A percentile compares a stretch with the other conserved stretches of the same genome.
These are phyloP conservation scores for Cinchona pubescens DNA, from an alignment of 257 asterid species.

Conservation along the genomic window DNA sequence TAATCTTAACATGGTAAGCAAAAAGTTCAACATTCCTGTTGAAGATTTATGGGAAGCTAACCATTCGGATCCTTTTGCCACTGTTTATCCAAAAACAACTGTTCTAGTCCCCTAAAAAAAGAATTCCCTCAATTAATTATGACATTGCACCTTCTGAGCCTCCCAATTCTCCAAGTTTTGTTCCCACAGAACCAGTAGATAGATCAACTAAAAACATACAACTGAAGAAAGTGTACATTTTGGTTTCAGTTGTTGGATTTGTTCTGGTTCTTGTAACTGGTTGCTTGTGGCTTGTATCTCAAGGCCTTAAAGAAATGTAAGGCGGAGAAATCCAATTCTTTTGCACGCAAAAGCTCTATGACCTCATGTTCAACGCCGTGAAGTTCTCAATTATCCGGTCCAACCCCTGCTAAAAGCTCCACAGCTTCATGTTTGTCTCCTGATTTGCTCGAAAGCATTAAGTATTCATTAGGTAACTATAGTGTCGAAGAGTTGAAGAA, in stretches of 20 bases:
- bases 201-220: constrained; percentile 13
- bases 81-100: constrained; percentile 59
- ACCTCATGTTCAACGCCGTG: constrained; percentile 53
- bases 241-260: constrained; percentile 42
- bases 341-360: constrained; percentile 26
- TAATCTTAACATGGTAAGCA: constrained; percentile 28
- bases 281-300: constrained; percentile 40
- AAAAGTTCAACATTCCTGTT: constrained; percentile 45
- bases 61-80: constrained; percentile 35
- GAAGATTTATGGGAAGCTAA: constrained; percentile 52
- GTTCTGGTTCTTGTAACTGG: constrained; percentile 31
- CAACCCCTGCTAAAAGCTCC: constrained; percentile 38
- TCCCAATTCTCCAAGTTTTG: constrained; percentile 47
- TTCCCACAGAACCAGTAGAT: constrained; percentile 39
- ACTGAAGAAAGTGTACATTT: constrained; percentile 36
- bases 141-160: constrained; percentile 36
- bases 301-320: constrained; percentile 42
- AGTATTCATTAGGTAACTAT: constrained; percentile 51
- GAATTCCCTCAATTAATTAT: constrained; percentile 48
- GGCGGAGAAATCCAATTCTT: constrained; percentile 15
- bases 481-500: constrained; percentile 44
- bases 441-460: constrained; percentile 55
- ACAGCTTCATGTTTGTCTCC: constrained; percentile 63
- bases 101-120: constrained; percentile 53
- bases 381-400: constrained; percentile 41